Conservation (phyloP, 176 grass and related monocot species). For the Cenchrus fungigraminus region DNA sequence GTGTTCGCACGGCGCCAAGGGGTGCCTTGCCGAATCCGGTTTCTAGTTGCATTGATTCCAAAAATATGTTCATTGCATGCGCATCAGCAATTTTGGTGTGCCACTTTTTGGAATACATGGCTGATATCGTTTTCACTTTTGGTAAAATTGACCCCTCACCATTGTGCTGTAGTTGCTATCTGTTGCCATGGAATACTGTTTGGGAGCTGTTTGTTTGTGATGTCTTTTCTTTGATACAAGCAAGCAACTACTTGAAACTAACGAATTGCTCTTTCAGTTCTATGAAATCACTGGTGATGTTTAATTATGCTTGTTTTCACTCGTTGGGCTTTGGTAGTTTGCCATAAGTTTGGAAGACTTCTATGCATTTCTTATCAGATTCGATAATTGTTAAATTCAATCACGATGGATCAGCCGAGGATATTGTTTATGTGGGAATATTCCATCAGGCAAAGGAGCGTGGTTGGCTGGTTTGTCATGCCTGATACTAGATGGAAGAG, state of each 20-base stretch:
- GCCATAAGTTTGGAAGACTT: not conserved
- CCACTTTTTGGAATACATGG: not conserved
- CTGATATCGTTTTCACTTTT: not conserved
- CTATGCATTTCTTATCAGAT: not conserved
- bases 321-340: not conserved
- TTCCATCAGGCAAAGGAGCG: slow-evolving; percentile 5
- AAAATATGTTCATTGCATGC: not conserved
- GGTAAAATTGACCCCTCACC: not conserved
- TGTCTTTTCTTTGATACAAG: not conserved
- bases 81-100: not conserved
- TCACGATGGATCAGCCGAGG: not conserved
- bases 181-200: not conserved
- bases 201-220: not conserved
- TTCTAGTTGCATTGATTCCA: not conserved
- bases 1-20: not conserved
- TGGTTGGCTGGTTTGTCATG: slow-evolving; percentile 12
- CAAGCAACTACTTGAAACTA: not conserved
- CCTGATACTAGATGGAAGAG: slow-evolving; percentile 2
- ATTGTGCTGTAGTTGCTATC: not conserved
- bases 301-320: not conserved
- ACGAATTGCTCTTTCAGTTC: not conserved
- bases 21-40: not conserved
- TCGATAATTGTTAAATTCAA: not conserved
- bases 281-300: not conserved
- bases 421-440: not conserved